Evolutionary conservation across 2,329 filamentous ascomycete species (phyloP).

Genomic region (Microsporum ferrugineum): DNA sequence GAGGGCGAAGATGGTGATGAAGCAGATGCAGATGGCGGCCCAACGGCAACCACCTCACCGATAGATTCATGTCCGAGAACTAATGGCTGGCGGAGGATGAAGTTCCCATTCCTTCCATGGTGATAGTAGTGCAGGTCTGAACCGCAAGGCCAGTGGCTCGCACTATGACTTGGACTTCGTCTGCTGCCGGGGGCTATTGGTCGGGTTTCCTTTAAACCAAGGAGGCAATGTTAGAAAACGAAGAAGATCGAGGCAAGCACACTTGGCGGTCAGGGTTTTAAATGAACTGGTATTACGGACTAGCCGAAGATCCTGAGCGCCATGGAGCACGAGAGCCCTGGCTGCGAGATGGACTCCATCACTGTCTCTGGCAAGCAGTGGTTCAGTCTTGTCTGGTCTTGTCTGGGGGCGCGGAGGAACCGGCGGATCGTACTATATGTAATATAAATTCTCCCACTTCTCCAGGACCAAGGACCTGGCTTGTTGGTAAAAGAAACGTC

Average conservation of each 20-base stretch:
- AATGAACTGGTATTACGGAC: conserved; percentile 29
- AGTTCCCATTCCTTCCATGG: conserved; percentile 78
- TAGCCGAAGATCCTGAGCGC: conserved; percentile 48
- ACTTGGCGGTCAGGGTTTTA: background rate
- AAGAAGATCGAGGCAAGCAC: background rate
- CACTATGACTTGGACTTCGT: conserved; percentile 54
- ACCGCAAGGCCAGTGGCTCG: conserved; percentile 59
- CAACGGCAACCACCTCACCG: conserved; percentile 63
- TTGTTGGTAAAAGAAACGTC: too few relatives aligned
- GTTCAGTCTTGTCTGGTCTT: background rate
- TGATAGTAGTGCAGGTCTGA: conserved; percentile 74
- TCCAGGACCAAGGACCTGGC: background rate
- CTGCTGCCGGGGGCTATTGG: conserved; percentile 36
- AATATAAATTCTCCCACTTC: background rate
- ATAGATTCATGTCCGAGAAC: conserved; percentile 68
- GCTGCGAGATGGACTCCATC: background rate
- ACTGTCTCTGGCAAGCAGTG: background rate
- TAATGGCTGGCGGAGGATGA: conserved; percentile 69
- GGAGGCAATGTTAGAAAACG: background rate
- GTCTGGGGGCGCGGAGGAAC: background rate
- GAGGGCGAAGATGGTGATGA: conserved; percentile 14
- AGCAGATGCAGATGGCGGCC: conserved; percentile 44
- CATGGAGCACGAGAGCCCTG: conserved; percentile 46
- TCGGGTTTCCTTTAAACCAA: conserved; percentile 40
- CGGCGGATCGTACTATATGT: background rate